A percentile compares a stretch with the other conserved stretches of the same genome.
These are phyloP conservation scores for Eleusine coracana DNA, from an alignment of 176 grass and related monocot genomes.

Conservation along the genomic window DNA sequence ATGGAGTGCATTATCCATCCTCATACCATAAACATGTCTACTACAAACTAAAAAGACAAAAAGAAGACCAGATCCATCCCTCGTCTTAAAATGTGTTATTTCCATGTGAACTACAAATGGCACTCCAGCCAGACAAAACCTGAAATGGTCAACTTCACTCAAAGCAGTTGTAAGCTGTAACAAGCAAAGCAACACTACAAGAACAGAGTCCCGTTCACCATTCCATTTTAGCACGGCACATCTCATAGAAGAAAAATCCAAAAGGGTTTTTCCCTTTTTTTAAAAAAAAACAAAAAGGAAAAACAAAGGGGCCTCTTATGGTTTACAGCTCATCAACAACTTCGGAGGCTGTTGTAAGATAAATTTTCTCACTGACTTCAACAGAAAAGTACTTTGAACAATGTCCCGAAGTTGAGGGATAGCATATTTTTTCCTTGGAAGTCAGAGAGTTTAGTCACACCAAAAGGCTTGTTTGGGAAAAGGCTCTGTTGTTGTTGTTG, in stretches of 20 bases:
- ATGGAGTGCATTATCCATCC: neutral
- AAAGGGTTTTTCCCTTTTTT: neutral
- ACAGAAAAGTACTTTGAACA: neutral
- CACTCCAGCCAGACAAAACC: neutral
- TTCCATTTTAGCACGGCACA: neutral
- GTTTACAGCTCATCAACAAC: conserved; percentile 1
- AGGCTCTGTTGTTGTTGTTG: too few relatives aligned
- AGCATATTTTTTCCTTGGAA: neutral
- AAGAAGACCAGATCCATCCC: neutral
- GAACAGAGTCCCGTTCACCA: neutral
- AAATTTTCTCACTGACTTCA: neutral
- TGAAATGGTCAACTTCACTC: neutral
- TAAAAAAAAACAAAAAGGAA: too few relatives aligned
- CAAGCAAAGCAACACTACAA: neutral
- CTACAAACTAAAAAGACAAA: neutral
- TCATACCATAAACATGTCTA: neutral
- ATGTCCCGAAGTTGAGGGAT: neutral
- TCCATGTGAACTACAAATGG: neutral
- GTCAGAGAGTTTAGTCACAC: neutral
- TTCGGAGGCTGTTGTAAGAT: neutral
- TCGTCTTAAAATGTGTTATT: neutral
- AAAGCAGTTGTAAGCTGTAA: neutral
- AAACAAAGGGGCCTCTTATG: neutral
- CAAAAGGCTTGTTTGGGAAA: neutral
- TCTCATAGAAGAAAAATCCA: neutral